phyloP scores from a whole-genome alignment of 176 grass and related monocot species.

The Eleusine indica region DNA sequence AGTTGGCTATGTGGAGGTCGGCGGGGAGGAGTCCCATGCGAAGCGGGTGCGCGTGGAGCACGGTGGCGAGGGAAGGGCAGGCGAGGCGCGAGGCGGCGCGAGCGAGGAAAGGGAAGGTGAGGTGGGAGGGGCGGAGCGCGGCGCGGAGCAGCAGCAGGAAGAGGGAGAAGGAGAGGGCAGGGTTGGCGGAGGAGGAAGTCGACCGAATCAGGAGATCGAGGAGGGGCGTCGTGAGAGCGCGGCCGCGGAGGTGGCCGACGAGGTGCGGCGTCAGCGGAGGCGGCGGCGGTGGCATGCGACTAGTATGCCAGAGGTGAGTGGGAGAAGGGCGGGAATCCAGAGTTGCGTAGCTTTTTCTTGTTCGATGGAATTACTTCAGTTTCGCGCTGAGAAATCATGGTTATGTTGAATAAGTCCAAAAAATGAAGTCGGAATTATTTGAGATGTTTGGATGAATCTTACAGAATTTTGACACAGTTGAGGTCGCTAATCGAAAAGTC shows the following conservation, averaged over 20 bases:
- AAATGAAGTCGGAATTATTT: no score
- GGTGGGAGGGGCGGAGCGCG: slow-evolving; percentile 44
- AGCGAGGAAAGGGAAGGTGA: slow-evolving; percentile 55
- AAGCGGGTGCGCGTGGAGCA: slow-evolving; percentile 54
- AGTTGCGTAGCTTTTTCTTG: neutral
- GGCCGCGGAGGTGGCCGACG: slow-evolving; percentile 33
- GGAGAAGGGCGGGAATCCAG: neutral
- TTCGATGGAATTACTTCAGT: no score
- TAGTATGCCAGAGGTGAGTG: neutral
- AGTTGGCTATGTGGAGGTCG: slow-evolving; percentile 55
- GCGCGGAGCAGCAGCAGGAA: slow-evolving; percentile 58
- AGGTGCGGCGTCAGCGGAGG: slow-evolving; percentile 24
- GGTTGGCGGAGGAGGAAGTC: slow-evolving; percentile 43
- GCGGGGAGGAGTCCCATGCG: slow-evolving; percentile 40
- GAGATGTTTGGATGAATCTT: no score
- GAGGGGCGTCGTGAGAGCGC: slow-evolving; percentile 29
- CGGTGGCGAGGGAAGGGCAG: slow-evolving; percentile 22
- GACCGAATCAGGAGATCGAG: slow-evolving; percentile 46
- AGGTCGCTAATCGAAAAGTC: no score
- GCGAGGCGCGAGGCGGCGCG: slow-evolving; percentile 45
- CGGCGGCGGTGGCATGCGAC: neutral
- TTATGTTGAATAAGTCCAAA: no score
- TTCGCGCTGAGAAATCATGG: no score
- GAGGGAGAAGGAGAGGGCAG: slow-evolving; percentile 51
- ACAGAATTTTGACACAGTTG: no score